Conservation (phyloP, 2,329 filamentous ascomycete genomes). For the Shiraia sp. region DNA sequence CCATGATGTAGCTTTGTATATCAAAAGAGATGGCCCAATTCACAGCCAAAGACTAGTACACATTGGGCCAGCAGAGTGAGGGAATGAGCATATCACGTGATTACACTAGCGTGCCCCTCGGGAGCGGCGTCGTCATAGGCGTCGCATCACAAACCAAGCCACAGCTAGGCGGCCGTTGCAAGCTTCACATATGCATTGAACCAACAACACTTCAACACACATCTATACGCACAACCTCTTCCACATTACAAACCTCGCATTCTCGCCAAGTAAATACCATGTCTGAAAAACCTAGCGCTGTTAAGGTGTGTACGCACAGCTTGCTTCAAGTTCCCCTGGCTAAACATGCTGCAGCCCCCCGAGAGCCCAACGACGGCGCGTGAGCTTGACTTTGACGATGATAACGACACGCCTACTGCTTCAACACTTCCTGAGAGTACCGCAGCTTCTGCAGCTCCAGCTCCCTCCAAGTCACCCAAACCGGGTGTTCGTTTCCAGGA, state of each 20-base stretch:
- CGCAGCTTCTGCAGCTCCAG: constrained; percentile 37
- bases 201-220: not conserved
- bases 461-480: constrained; percentile 45
- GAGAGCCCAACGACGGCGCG: constrained; percentile 56
- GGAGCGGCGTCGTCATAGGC: too few relatives aligned
- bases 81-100: too few relatives aligned
- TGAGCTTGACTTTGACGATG: constrained; percentile 62
- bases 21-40: too few relatives aligned
- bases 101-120: too few relatives aligned
- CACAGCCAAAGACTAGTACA: too few relatives aligned
- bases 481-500: constrained; percentile 54
- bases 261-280: constrained; percentile 6
- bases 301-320: constrained; percentile 13
- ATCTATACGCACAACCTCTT: not conserved
- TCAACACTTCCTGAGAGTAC: constrained; percentile 22
- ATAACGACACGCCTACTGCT: constrained; percentile 50
- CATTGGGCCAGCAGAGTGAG: too few relatives aligned
- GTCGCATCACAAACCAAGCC: too few relatives aligned
- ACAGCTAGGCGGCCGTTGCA: too few relatives aligned
- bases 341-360: constrained; percentile 22
- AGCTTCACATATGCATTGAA: too few relatives aligned
- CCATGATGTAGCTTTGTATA: too few relatives aligned
- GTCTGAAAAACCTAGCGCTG: constrained; percentile 21
- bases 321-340: constrained; percentile 9
- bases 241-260: not conserved